phyloP scores from a whole-genome alignment of 257 asterid genomes.

The Hygrophila difformis region DNA sequence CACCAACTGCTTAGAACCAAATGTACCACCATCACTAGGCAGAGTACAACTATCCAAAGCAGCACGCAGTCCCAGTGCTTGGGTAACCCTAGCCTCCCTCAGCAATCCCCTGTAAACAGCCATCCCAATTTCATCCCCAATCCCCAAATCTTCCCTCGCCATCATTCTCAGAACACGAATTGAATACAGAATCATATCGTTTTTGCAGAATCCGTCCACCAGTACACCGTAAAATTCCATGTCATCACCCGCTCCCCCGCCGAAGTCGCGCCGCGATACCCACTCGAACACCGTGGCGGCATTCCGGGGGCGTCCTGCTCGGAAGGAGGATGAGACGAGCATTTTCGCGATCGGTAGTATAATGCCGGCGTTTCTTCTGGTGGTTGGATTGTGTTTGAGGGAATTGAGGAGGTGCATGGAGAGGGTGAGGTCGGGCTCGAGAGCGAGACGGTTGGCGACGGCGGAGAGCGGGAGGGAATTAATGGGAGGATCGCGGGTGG shows the following conservation, averaged over 20 bases:
- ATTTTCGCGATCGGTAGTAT: conserved; percentile 25
- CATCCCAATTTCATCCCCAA: conserved; percentile 25
- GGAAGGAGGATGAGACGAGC: conserved; percentile 28
- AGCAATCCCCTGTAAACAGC: conserved; percentile 35
- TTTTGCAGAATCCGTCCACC: conserved; percentile 36
- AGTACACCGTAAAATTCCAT: conserved; percentile 26
- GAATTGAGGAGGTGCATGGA: conserved; percentile 50
- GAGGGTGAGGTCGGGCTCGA: conserved; percentile 41
- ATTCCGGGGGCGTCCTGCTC: conserved; percentile 20
- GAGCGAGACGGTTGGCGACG: conserved; percentile 28
- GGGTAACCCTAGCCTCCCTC: conserved; percentile 60
- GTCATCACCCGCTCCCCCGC: conserved; percentile 20
- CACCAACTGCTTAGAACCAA: conserved; percentile 18
- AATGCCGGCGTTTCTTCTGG: conserved; percentile 14
- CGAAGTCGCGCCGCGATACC: conserved; percentile 41
- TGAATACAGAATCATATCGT: conserved; percentile 34
- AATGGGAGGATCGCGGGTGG: conserved; percentile 32
- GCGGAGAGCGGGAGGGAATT: conserved; percentile 31
- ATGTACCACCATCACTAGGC: conserved; percentile 20
- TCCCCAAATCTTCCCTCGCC: conserved; percentile 27
- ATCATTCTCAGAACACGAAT: conserved; percentile 42
- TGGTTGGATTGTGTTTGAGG: conserved; percentile 31
- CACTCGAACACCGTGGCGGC: conserved; percentile 47
- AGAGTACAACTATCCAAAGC: conserved; percentile 23
- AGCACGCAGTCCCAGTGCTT: conserved; percentile 34